Conservation (phyloP, 805 yeast species). For the Candida bentonensis region DNA sequence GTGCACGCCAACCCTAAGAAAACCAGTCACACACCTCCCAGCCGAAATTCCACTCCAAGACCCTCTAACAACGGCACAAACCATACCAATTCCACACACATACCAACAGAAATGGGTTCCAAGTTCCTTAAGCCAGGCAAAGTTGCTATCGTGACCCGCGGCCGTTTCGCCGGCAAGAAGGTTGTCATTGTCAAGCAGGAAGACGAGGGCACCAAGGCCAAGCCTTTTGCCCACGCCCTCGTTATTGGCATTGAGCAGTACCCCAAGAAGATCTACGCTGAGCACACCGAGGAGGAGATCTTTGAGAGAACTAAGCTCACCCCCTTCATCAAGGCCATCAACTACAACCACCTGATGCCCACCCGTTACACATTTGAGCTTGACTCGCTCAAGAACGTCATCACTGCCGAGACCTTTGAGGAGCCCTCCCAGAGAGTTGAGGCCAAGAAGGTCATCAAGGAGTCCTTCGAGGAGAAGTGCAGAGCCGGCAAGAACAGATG, state of each 20-base stretch:
- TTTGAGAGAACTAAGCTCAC: constrained; percentile 96
- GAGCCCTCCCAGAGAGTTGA: constrained; percentile 98
- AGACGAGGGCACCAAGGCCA: constrained; percentile 97
- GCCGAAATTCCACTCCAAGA: not conserved
- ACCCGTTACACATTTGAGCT: constrained; percentile 98
- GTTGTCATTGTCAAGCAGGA: constrained; percentile 97
- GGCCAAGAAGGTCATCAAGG: constrained; percentile 97
- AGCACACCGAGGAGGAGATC: constrained; percentile 88
- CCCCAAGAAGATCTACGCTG: constrained; percentile 93
- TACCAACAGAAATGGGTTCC: constrained; percentile 50
- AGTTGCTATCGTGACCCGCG: constrained; percentile 99
- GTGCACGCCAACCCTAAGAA: constrained; percentile 5
- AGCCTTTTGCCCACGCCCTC: constrained; percentile 98
- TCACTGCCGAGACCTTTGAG: constrained; percentile 84
- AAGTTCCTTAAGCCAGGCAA: constrained; percentile 99
- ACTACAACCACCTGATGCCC: constrained; percentile 99
- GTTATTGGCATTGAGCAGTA: constrained; percentile 99
- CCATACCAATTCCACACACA: not conserved
- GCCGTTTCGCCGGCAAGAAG: constrained; percentile 99
- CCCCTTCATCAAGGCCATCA: constrained; percentile 97
- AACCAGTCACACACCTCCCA: constrained; percentile 1
- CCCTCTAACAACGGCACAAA: constrained; percentile 7
- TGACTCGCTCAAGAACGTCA: constrained; percentile 83
- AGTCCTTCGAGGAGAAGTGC: constrained; percentile 98
- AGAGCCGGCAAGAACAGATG: constrained; percentile 98